A percentile compares a stretch with the other conserved stretches of the same genome.
Conservation (phyloP, 2,329 filamentous ascomycete genomes). For the Aspergillus chevalieri region DNA sequence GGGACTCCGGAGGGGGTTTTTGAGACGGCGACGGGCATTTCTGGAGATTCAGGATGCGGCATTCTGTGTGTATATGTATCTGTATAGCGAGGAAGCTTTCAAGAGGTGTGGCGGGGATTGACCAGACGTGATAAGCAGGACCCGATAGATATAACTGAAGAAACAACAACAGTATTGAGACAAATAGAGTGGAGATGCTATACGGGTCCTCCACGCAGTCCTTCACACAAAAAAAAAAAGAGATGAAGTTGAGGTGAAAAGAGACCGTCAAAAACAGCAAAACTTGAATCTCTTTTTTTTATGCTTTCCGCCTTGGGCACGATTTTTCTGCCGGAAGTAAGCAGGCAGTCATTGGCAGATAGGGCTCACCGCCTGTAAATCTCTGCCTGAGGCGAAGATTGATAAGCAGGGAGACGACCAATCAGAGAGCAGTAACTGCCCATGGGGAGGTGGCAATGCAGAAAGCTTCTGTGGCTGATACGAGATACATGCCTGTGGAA, state of each 20-base stretch:
- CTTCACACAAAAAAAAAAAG: not conserved
- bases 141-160: not conserved
- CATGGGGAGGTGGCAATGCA: conserved; percentile 3
- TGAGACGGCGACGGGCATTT: conserved; percentile 43
- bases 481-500: not conserved
- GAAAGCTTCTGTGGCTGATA: not conserved
- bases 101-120: not conserved
- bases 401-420: not conserved
- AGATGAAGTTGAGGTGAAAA: not conserved
- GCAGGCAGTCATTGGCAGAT: not conserved
- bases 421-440: conserved; percentile 2
- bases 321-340: not conserved
- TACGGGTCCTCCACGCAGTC: not conserved
- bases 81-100: not conserved
- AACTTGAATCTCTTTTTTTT: not conserved
- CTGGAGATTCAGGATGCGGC: conserved; percentile 41
- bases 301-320: not conserved
- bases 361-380: conserved; percentile 4
- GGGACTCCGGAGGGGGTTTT: conserved; percentile 43
- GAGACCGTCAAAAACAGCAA: not conserved
- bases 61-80: conserved; percentile 25
- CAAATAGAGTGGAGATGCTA: too few species aligned
- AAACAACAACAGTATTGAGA: not conserved
- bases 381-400: conserved; percentile 14
- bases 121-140: not conserved